Evolutionary conservation across 805 yeast genomes (phyloP), one percentile per base, ranked within the genome.

Genomic region (Nakazawaea anatomiae): DNA sequence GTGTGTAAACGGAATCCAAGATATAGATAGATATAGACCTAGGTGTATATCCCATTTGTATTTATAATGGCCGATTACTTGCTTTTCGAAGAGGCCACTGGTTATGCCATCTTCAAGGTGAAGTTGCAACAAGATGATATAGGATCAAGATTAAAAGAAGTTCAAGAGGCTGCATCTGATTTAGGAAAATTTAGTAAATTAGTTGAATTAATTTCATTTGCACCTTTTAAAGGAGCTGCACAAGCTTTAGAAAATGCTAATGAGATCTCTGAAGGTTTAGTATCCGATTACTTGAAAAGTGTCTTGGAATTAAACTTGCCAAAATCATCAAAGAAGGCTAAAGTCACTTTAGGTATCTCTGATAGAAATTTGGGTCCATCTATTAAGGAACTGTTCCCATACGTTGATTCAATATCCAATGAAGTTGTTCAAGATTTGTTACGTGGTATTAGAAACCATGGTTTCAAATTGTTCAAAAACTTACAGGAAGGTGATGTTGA

Each of bases 171-270:
- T 54, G 79, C 89, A 54, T 83, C 78, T 60, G 98, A 94, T 64
- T 80, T 94, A 58, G 85, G 84, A 56, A 79, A 83, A 66, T 91
- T 94, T 68, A 87, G 96, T 62, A 94, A 94, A 74, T 76, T 92
- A 76, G 84, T 94, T 60, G 96, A 91, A 71, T 80, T 94, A 52
- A 95, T 89, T 30, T 87, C 96, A 12, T 94, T 94, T 73, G 96
- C 97, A 54, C 99, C 99, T 47, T 94, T 94, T 80, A 91, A 94
- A 73, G 97, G 97, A 64, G 99, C 99, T 55, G 98, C 99, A 48
- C 98, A 94, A 72, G 99, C 99, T 54, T 81, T 94, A 64, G 98
- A 92, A 72, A 94, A 94, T 67, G 97, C 98, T 60, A 94, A 94
- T 67, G 98, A 94, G 67, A 87, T 94, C 61, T 88, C 96, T 58